Percentiles rank a stretch among this genome's conserved stretches.
Evolutionary conservation across 1,284 basidiomycete species (phyloP).

Genomic region (Irpex sp.): DNA sequence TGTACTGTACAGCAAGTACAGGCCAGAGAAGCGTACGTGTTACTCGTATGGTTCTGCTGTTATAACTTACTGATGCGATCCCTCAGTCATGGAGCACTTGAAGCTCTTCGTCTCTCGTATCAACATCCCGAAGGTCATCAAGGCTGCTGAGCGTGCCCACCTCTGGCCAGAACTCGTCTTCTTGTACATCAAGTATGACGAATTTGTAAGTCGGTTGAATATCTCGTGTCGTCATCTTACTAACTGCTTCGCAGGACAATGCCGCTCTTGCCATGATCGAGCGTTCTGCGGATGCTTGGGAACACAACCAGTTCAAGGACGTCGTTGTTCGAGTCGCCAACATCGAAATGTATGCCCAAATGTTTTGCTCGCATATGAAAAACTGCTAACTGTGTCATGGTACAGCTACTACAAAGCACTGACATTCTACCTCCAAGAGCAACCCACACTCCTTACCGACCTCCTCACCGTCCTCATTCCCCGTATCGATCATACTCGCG

Average conservation of each 20-base stretch:
- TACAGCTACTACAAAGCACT: constrained; percentile 89
- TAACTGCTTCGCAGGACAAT: constrained; percentile 75
- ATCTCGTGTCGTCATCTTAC: constrained; percentile 2
- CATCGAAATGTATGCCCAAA: constrained; percentile 87
- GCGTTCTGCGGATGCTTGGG: constrained; percentile 96
- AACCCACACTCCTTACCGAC: constrained; percentile 94
- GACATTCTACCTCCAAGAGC: constrained; percentile 92
- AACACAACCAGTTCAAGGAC: constrained; percentile 99
- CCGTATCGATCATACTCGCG: constrained; percentile 94
- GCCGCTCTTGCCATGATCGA: constrained; percentile 99
- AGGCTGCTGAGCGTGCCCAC: constrained; percentile 95
- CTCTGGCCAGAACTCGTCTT: constrained; percentile 99
- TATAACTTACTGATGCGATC: constrained; percentile 3
- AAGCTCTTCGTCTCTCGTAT: constrained; percentile 98
- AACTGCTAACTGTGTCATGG: constrained; percentile 16
- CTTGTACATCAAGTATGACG: constrained; percentile 98
- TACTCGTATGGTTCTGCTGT: neutral
- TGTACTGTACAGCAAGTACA: constrained; percentile 97
- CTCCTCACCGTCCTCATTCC: constrained; percentile 92
- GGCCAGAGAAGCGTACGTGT: constrained; percentile 89
- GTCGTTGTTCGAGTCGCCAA: constrained; percentile 96
- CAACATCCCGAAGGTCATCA: constrained; percentile 96
- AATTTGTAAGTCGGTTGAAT: constrained; percentile 70
- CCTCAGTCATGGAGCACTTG: constrained; percentile 97
- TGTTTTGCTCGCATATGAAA: constrained; percentile 6